Percentiles rank a stretch among this genome's conserved stretches.
These are phyloP conservation scores for Monosporascus sp. DNA, from an alignment of 2,329 filamentous ascomycete species.

Conservation along the genomic window DNA sequence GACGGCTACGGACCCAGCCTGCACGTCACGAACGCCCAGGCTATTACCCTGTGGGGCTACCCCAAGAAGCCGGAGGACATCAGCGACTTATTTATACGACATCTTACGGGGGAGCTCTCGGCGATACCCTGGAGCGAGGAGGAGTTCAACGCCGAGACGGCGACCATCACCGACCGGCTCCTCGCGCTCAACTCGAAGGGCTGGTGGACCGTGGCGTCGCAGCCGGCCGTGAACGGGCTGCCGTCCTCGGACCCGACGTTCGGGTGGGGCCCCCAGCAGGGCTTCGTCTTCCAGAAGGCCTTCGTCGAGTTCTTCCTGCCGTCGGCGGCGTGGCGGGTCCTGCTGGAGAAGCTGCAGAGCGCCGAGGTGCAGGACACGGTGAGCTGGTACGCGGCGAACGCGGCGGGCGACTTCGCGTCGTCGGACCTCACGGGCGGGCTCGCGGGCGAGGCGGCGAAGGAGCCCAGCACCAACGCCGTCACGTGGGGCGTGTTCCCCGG, in stretches of 20 bases:
- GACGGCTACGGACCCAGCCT: constrained; percentile 97
- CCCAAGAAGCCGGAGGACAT: constrained; percentile 69
- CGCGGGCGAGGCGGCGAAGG: constrained; percentile 25
- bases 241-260: constrained; percentile 72
- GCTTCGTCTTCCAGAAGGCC: constrained; percentile 96
- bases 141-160: constrained; percentile 76
- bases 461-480: constrained; percentile 76
- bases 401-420: constrained; percentile 69
- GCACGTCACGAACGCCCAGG: constrained; percentile 81
- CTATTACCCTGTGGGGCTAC: constrained; percentile 78
- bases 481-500: constrained; percentile 95
- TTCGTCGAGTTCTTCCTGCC: constrained; percentile 97
- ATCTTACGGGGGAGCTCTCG: constrained; percentile 72
- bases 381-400: constrained; percentile 84
- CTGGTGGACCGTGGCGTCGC: constrained; percentile 95
- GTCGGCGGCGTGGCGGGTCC: constrained; percentile 60
- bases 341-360: constrained; percentile 58
- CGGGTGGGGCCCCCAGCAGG: constrained; percentile 88
- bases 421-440: constrained; percentile 48
- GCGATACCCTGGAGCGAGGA: constrained; percentile 95
- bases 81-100: constrained; percentile 71
- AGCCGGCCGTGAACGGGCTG: constrained; percentile 86
- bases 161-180: constrained; percentile 71
- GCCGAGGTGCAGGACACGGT: constrained; percentile 60
- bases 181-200: constrained; percentile 71